Evolutionary conservation across 2,329 filamentous ascomycete genomes (phyloP), one percentile per base, ranked within the genome.

Genomic region (Apiospora kogelbergensis): DNA sequence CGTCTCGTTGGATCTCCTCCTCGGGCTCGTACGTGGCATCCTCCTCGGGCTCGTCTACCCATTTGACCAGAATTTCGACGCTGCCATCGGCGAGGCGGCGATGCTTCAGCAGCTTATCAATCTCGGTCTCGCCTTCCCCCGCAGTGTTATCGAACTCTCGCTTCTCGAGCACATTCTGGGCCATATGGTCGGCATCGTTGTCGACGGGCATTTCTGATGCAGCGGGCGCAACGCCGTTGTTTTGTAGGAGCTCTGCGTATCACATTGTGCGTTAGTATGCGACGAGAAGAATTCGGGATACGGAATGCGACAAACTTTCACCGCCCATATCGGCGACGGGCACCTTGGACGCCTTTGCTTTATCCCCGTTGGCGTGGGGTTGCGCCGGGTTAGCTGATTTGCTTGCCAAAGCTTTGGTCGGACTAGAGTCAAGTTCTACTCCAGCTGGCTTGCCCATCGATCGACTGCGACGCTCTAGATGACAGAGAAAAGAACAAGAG

Each of bases 11-110:
- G 57, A 81, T 77, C 67, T 77, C 78, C 17, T 75, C 73, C 60
- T 81, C 79, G 5, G 71, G 64, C 33, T 80, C 79, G 78, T 78
- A 81, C 3, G 76, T 78, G 6, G 73, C 74, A 6, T 78, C 73
- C 24, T 74, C 67, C 48, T 72, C 69, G 6, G 66, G 67, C 65
- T 78, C 76, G 15, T 73, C 75, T 1, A 41, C 71, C 77, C 79
- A 80, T 30, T 76, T 73, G 33, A 80, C 74, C 6, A 77, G 72
- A 9, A 80, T 65, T 64, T 80, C 76, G 53, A 80, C 74, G 9
- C 64, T 70, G 7, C 66, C 42, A 26, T 75, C 73, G 15, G 42
- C 9, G 10, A 70, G 53, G 71, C 75, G 72, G 7, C 74, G 73
- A 33, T 78, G 75, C n/a, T 72, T 45, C 22, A 79, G 67, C 13